These are phyloP conservation scores for Cryphonectria naterciae DNA, from an alignment of 2,329 filamentous ascomycete genomes.

Conservation along the genomic window DNA sequence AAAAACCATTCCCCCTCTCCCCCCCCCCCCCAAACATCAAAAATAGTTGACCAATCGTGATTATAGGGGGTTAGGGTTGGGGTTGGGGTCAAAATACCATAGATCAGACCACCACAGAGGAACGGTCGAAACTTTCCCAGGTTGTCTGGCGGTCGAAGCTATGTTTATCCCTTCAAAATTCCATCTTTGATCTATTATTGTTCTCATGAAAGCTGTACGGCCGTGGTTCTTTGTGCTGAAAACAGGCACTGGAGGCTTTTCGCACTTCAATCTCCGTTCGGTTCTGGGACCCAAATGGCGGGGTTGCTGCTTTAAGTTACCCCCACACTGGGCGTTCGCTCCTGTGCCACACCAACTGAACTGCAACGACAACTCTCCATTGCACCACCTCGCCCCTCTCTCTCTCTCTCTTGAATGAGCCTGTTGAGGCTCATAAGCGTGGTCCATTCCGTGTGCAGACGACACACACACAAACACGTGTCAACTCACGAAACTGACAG, in stretches of 20 bases:
- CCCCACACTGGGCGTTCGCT: slow-evolving; percentile 14
- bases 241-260: no score
- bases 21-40: no score
- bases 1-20: no score
- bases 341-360: slow-evolving; percentile 13
- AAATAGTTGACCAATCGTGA: neutral
- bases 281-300: slow-evolving; percentile 3
- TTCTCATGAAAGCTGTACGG: neutral
- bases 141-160: neutral
- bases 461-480: neutral
- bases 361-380: slow-evolving; percentile 10
- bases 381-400: neutral
- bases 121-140: neutral
- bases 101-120: neutral
- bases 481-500: neutral
- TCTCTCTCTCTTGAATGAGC: neutral
- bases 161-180: neutral
- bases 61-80: neutral
- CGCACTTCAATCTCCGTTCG: neutral
- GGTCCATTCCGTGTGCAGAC: neutral
- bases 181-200: neutral
- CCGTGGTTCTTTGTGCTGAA: neutral
- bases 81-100: neutral
- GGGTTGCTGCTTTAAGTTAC: neutral
- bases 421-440: neutral